These are phyloP conservation scores for Penicillium sp. DNA, from an alignment of 2,329 filamentous ascomycete genomes.

Conservation along the genomic window DNA sequence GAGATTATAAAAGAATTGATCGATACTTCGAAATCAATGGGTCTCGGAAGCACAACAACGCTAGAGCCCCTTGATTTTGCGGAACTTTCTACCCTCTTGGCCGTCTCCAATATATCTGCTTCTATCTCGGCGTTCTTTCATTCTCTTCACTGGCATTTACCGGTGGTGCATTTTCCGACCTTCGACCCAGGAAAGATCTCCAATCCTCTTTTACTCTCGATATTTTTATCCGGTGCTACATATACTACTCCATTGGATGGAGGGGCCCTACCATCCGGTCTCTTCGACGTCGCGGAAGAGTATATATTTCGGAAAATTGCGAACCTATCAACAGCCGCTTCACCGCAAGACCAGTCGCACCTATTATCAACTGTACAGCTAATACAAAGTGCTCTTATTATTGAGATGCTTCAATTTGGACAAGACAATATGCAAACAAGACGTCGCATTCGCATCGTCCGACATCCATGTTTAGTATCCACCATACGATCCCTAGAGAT, in stretches of 20 bases:
- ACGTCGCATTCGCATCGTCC: slow-evolving; percentile 32
- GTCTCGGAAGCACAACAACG: not conserved
- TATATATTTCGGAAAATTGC: slow-evolving; percentile 29
- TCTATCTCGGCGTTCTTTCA: slow-evolving; percentile 33
- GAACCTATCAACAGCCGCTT: slow-evolving; percentile 15
- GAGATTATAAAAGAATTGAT: slow-evolving; percentile 27
- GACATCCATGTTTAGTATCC: slow-evolving; percentile 32
- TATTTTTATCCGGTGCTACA: slow-evolving; percentile 29
- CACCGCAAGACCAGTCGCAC: slow-evolving; percentile 8
- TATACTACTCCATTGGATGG: slow-evolving; percentile 25
- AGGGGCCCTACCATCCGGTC: slow-evolving; percentile 14
- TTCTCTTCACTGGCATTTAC: slow-evolving; percentile 34
- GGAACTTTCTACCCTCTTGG: slow-evolving; percentile 23
- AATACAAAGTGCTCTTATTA: slow-evolving; percentile 30
- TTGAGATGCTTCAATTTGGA: slow-evolving; percentile 35
- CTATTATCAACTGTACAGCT: slow-evolving; percentile 21
- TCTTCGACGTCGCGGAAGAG: slow-evolving; percentile 32
- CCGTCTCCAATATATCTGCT: slow-evolving; percentile 25
- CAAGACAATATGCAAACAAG: slow-evolving; percentile 28
- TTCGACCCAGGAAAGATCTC: slow-evolving; percentile 29
- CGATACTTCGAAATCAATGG: slow-evolving; percentile 31
- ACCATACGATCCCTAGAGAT: slow-evolving; percentile 30
- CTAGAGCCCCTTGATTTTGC: slow-evolving; percentile 13
- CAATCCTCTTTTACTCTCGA: slow-evolving; percentile 26
- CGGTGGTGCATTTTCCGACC: slow-evolving; percentile 32